Evolutionary conservation across 345 rosid species (phyloP).

Genomic region (Schrenkiella parvula): DNA sequence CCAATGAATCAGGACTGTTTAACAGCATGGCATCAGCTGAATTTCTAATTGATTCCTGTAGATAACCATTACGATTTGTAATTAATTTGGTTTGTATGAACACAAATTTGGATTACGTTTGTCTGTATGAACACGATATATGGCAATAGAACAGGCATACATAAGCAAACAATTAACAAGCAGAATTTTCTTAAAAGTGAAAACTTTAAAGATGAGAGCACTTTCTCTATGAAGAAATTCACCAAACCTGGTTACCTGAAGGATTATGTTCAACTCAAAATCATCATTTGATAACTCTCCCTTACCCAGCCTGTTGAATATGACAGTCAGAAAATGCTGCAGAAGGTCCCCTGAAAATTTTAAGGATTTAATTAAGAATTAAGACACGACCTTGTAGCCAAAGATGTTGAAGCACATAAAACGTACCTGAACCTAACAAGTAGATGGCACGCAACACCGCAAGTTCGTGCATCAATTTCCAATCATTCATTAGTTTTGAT

Average conservation of each 20-base stretch:
- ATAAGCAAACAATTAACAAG: background rate
- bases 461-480: conserved; percentile 97
- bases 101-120: background rate
- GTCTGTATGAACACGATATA: background rate
- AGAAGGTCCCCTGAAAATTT: conserved; percentile 75
- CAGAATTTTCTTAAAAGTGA: background rate
- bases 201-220: background rate
- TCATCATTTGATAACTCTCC: conserved; percentile 94
- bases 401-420: conserved; percentile 18
- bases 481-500: conserved; percentile 83
- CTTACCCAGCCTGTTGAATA: conserved; percentile 74
- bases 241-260: conserved; percentile 59
- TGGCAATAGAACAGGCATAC: conserved; percentile 6
- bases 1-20: conserved; percentile 79
- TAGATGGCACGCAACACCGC: conserved; percentile 92
- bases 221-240: background rate
- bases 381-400: conserved; percentile 10
- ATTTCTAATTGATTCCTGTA: conserved; percentile 91
- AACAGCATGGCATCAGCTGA: conserved; percentile 84
- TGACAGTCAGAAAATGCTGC: conserved; percentile 83
- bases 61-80: conserved; percentile 11
- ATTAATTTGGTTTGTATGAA: background rate
- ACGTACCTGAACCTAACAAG: conserved; percentile 91
- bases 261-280: conserved; percentile 79
- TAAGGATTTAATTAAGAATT: background rate